Evolutionary conservation across 2,329 filamentous ascomycete species (phyloP), one percentile per base, ranked within the genome.

Genomic region (Sporothrix globosa): DNA sequence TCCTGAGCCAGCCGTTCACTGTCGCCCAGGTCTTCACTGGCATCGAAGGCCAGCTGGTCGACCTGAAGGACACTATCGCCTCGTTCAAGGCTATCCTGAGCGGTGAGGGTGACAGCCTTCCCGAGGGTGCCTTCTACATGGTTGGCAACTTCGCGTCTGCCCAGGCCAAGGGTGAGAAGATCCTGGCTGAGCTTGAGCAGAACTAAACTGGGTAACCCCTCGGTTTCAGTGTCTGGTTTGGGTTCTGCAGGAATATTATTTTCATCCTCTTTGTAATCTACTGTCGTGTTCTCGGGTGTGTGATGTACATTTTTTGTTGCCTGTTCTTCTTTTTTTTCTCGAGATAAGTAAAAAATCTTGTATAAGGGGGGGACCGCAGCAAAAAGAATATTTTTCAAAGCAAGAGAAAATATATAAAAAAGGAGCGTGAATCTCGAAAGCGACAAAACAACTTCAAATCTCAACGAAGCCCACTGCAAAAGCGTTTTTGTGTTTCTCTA

Each of bases 1-100:
- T 99, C 93, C 88, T 99, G 88, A 92, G 89, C 84, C 96, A 99
- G 89, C 96, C 96, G 82, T 99, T 99, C 90, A 96, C 96, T 78
- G 96, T 90, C 74, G 88, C 76, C 76, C 86, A 90, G 80, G 88
- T 94, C 79, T 94, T 94, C 90, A 94, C 91, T 84, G 88, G 88
- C 85, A 97, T 97, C 82, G 92, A 97, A 91, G 96, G 96, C 84
- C 89, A 89, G 84, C 92, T 99, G 77, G 96, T 99, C 79, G 93
- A 97, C 84, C 88, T 99, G 77, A 98, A 99, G 92, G 93, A 97
- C 84, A 99, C 96, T 82, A 97, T 99, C 81, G 82, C 86, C 80
- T 96, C 92, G 73, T 99, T 99, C 92, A 97, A 98, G 92, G 89
- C 92, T 78, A 98, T 97, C 83, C 90, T 97, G 80, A 88, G 86